Percentiles rank a stretch among this genome's conserved stretches.
These are phyloP conservation scores for Vinca minor DNA, from an alignment of 257 asterid species.

Conservation along the genomic window DNA sequence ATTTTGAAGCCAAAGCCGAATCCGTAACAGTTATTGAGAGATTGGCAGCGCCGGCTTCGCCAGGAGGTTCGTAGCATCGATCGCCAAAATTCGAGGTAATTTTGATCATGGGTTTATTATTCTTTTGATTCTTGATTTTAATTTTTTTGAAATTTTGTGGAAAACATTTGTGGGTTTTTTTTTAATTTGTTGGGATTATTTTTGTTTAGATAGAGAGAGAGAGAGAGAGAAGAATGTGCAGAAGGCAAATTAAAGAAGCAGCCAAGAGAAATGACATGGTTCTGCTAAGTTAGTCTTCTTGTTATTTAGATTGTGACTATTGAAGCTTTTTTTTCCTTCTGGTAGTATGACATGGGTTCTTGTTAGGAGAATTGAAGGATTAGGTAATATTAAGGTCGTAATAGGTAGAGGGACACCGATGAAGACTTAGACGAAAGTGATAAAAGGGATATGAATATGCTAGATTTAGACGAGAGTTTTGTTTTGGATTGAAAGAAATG, in stretches of 20 bases:
- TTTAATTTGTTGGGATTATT: constrained; percentile 18
- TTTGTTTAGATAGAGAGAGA: constrained; percentile 80
- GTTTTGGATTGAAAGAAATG: too few species aligned
- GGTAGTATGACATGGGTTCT: too few species aligned
- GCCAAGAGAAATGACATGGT: constrained; percentile 91
- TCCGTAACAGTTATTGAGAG: constrained; percentile 77
- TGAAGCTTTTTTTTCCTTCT: too few species aligned
- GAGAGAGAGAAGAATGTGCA: constrained; percentile 91
- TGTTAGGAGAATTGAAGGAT: too few species aligned
- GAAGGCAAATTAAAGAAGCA: constrained; percentile 90
- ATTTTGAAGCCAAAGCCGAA: constrained; percentile 75
- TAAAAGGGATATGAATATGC: too few species aligned
- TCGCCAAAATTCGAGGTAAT: constrained; percentile 88
- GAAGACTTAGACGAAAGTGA: too few species aligned
- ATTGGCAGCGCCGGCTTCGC: constrained; percentile 97
- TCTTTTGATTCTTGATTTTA: neutral
- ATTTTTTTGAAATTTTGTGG: neutral
- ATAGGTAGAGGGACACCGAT: too few species aligned
- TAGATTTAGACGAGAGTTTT: too few species aligned
- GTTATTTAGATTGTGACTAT: neutral
- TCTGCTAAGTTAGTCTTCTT: constrained; percentile 71
- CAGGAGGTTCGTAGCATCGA: constrained; percentile 88
- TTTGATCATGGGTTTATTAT: neutral
- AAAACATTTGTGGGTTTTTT: constrained; percentile 3
- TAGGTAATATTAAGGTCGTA: too few species aligned